phyloP scores from a whole-genome alignment of 345 rosid genomes.

The Cardamine resedifolia region DNA sequence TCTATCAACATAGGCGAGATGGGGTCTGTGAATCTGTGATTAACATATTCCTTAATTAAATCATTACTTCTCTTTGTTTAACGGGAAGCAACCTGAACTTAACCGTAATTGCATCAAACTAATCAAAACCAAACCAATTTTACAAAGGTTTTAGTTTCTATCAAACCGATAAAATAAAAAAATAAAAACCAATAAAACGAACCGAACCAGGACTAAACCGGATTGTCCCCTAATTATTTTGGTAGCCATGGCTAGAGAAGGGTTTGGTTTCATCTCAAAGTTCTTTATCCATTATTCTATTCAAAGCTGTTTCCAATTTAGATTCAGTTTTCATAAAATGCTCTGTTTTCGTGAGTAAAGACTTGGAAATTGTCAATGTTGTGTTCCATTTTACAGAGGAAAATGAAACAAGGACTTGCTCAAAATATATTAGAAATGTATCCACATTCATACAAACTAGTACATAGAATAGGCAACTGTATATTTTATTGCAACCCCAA shows the following conservation, averaged over 20 bases:
- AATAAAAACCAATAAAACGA: neutral
- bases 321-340: neutral
- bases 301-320: neutral
- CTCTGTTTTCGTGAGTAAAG: conserved; percentile 11
- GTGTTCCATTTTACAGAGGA: neutral
- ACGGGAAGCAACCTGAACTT: neutral
- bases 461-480: neutral
- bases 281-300: neutral
- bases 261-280: neutral
- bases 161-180: neutral
- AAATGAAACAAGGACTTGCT: neutral
- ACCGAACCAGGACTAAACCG: neutral
- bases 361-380: neutral
- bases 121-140: neutral
- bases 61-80: neutral
- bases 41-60: neutral
- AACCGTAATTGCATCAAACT: neutral
- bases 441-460: neutral
- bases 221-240: neutral
- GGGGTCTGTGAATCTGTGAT: neutral
- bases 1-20: neutral
- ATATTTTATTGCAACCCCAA: conserved; percentile 7
- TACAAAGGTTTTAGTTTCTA: neutral
- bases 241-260: neutral
- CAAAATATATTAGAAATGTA: neutral